Evolutionary conservation across 306 rosid genomes (phyloP), one percentile per base, ranked within the genome.

Genomic region (Cyamopsis tetragonoloba): DNA sequence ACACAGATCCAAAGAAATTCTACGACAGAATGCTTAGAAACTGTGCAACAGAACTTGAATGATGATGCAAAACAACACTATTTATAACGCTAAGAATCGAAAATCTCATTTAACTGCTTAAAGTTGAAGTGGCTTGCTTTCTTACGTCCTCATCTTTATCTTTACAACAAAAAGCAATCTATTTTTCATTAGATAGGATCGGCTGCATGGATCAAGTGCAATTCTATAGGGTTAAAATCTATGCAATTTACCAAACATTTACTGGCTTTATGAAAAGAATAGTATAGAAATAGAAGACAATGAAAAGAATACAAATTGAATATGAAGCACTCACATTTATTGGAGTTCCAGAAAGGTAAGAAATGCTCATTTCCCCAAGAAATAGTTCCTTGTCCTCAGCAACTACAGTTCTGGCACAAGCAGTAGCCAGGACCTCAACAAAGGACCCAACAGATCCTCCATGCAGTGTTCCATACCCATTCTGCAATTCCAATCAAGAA

Each of bases 341-440:
- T 7, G 79, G 66, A 59, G 86, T 67, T 62, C 44, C 67, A 61
- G 86, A 78, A 35, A 78, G 79, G 74, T 74, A 82, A 70, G 83
- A 78, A 32, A 78, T 47, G 73, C 76, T 75, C 9, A 75, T 5
- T 75, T 82, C 83, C 32, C 81, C 86, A 6, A 82, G 83, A 71
- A 70, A 78, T 34, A 82, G 68, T 41, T 75, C 79, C 46, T 70
- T 82, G 62, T 78, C 50, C 50, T 71, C 76, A 11, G 73, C 19
- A 42, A 82, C 86, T 17, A 82, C 76, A 31, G 86, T 82, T 66
- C 81, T 74, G 31, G 83, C 86, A 41, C 86, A 82, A 66, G 83
- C 81, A 46, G 26, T 78, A 1, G 79, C 7, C 6, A 82, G 42
- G 13, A 60, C 17, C 42, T 82, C 79, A 61, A 35, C 79, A 10